Evolutionary conservation across 2,329 filamentous ascomycete genomes (phyloP), one percentile per base, ranked within the genome.

Genomic region (Dothiorella sarmentorum): DNA sequence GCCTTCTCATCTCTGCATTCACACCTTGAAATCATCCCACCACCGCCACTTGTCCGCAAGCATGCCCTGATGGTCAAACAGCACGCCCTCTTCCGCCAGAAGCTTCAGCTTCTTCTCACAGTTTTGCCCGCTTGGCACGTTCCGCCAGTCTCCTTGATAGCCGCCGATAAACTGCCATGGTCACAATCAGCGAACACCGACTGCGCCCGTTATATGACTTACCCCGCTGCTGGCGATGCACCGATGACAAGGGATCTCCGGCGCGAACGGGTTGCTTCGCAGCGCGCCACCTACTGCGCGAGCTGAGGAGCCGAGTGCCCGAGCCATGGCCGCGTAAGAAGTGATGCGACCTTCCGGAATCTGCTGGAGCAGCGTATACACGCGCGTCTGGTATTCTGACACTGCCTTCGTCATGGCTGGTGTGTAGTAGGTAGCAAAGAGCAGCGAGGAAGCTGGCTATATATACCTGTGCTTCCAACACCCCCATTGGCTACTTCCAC

Each of bases 211-310:
- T 2, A 29, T 9, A 4, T 20, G n/a, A 65, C 75, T 72, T n/a
- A 80, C 78, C 11, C 89, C 86, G 53, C 86, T 86, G 38, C 85
- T 86, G 5, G 89, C 88, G 45, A 95, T 82, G 20, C 93, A 87
- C 9, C 91, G 82, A 72, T 95, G 90, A 65, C 90, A 95, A 1
- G 90, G 91, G 4, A 93, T 87, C 31, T 84, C 81, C 0, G 91
- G 90, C 13, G 91, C 90, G 66, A 93, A 95, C 0, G 90, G 90
- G 69, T 96, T 96, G 33, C 75, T 78, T 17, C 88, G 82, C 68
- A 95, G 78, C 1, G 89, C 89, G 60, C 89, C 90, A 15, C 90
- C 90, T 4, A 94, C 84, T 0, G 90, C 90, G 40, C 90, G 80
- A 1, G 90, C 87, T 3, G 87, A 90, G 20, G 88, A 90, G 10